These are phyloP conservation scores for Diplodia mutila DNA, from an alignment of 2,329 filamentous ascomycete species.

Conservation along the genomic window DNA sequence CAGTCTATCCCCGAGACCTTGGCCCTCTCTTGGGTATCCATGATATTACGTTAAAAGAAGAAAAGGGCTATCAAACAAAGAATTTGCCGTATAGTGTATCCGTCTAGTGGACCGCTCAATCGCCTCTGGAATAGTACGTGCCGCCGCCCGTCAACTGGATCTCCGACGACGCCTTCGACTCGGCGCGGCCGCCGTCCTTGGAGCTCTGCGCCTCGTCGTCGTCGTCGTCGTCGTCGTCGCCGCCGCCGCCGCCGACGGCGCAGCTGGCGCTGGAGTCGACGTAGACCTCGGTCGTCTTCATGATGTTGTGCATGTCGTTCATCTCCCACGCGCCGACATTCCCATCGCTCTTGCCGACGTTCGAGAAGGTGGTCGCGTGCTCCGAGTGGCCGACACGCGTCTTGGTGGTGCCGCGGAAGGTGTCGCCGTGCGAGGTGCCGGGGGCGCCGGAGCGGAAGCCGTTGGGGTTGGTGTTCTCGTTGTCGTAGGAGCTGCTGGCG, in stretches of 20 bases:
- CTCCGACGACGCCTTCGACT: background rate
- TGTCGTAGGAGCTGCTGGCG: background rate
- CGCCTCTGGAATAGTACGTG: background rate
- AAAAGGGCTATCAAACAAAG: background rate
- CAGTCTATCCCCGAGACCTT: background rate
- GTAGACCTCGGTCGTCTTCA: conserved; percentile 13
- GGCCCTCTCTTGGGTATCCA: background rate
- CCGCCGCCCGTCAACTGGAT: background rate
- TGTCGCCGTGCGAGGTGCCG: background rate
- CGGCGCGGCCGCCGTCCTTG: background rate
- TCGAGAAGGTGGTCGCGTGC: background rate
- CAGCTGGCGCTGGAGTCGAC: background rate
- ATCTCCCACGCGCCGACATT: background rate
- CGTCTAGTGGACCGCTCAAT: background rate
- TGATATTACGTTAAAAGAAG: background rate
- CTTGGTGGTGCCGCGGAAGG: conserved; percentile 5
- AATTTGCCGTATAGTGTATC: no score
- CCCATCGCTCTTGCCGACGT: background rate
- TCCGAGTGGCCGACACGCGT: background rate
- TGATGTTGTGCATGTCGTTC: conserved; percentile 2
- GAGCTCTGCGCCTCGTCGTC: background rate
- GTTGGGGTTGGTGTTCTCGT: background rate
- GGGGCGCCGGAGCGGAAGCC: background rate
- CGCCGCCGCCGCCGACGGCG: no score
- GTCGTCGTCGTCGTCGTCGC: background rate